These are phyloP conservation scores for Neurospora hispaniola DNA, from an alignment of 495 filamentous ascomycete genomes.

Conservation along the genomic window DNA sequence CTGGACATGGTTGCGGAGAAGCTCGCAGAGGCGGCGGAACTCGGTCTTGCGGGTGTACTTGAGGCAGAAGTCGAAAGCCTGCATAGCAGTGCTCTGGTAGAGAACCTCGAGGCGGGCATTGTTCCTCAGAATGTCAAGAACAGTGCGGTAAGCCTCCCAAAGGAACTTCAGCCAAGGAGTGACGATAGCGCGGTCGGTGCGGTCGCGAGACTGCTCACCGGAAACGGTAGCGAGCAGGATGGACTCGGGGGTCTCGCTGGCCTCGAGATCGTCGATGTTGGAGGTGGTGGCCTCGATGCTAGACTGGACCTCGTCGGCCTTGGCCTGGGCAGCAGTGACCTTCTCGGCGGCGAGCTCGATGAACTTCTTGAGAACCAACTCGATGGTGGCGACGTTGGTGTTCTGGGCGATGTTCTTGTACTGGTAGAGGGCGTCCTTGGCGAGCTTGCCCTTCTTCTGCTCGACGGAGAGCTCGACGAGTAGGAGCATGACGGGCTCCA, in stretches of 20 bases:
- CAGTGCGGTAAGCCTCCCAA: slow-evolving; percentile 99
- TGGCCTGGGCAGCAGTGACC: slow-evolving; percentile 90
- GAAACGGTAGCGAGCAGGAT: slow-evolving; percentile 96
- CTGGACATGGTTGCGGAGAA: slow-evolving; percentile 95
- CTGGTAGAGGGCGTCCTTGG: slow-evolving; percentile 97
- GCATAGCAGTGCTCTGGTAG: slow-evolving; percentile 95
- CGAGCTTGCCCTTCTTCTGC: slow-evolving; percentile 91
- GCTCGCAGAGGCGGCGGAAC: slow-evolving; percentile 95
- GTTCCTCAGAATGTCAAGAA: slow-evolving; percentile 96
- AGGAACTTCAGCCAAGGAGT: slow-evolving; percentile 99
- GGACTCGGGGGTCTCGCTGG: slow-evolving; percentile 93
- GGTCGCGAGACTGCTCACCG: slow-evolving; percentile 90
- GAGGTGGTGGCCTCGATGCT: slow-evolving; percentile 63
- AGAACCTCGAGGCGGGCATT: slow-evolving; percentile 95
- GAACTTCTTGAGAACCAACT: slow-evolving; percentile 92
- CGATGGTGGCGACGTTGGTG: slow-evolving; percentile 95
- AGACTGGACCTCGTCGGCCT: slow-evolving; percentile 90
- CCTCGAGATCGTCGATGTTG: slow-evolving; percentile 90
- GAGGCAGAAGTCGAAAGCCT: slow-evolving; percentile 96
- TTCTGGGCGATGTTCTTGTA: slow-evolving; percentile 99
- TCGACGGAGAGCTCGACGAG: slow-evolving; percentile 95
- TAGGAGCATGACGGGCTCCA: slow-evolving; percentile 97
- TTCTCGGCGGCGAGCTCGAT: slow-evolving; percentile 95
- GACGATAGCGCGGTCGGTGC: slow-evolving; percentile 94
- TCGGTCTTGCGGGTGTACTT: slow-evolving; percentile 98